Evolutionary conservation across 139 green algal species (phyloP).

Genomic region (Chara braunii): DNA sequence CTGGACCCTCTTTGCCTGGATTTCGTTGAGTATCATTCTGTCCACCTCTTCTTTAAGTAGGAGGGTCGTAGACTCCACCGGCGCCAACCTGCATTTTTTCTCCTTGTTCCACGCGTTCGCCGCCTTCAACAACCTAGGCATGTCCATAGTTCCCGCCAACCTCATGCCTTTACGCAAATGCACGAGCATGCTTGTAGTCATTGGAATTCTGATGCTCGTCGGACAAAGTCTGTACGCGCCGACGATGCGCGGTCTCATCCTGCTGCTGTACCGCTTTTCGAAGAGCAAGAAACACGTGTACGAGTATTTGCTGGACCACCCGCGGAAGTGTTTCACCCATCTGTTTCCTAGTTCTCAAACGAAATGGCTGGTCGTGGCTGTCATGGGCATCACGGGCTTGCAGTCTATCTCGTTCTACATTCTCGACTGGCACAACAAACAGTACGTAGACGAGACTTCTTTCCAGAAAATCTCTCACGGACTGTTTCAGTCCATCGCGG

Average conservation of each 20-base stretch:
- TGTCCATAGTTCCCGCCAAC: too few relatives aligned
- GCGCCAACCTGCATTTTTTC: too few relatives aligned
- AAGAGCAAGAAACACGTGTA: too few relatives aligned
- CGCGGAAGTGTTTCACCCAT: slow-evolving; percentile 20
- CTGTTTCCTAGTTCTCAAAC: slow-evolving; percentile 2
- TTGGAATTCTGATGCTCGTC: slow-evolving; percentile 15
- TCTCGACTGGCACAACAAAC: slow-evolving; percentile 4
- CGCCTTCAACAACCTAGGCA: too few relatives aligned
- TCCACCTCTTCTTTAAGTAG: too few relatives aligned
- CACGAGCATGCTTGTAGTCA: background rate
- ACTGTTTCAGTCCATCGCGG: slow-evolving; percentile 16
- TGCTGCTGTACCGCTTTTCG: slow-evolving; percentile 7
- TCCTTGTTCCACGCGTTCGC: too few relatives aligned
- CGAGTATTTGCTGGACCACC: slow-evolving; percentile 17
- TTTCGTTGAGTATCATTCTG: too few relatives aligned
- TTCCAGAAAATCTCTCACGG: slow-evolving; percentile 1
- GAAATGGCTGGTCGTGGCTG: background rate
- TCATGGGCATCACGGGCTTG: background rate
- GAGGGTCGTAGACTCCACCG: too few relatives aligned
- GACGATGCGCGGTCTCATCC: slow-evolving; percentile 14
- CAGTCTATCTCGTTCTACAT: background rate
- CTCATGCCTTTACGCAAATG: slow-evolving; percentile 11
- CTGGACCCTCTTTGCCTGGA: too few relatives aligned
- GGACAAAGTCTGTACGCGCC: slow-evolving; percentile 30
- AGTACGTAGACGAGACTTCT: background rate